Percentiles rank a stretch among this genome's conserved stretches.
phyloP scores from a whole-genome alignment of 306 rosid species.

The Psophocarpus tetragonolobus region DNA sequence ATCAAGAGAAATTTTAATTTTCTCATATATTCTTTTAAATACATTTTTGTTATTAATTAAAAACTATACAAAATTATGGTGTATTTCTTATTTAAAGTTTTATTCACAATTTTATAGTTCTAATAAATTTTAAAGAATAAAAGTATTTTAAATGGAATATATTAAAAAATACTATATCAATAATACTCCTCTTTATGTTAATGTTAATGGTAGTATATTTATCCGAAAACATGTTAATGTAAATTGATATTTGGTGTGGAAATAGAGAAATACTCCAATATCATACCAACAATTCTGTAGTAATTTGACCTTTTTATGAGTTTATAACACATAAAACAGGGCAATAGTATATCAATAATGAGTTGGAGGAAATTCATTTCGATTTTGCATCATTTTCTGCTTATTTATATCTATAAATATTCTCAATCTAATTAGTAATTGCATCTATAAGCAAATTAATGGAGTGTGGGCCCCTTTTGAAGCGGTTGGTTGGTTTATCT shows the following conservation, averaged over 20 bases:
- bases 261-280: not conserved
- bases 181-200: no score
- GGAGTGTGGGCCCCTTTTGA: constrained; percentile 51
- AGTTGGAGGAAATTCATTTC: constrained; percentile 41
- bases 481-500: constrained; percentile 74
- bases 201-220: not conserved
- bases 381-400: constrained; percentile 47
- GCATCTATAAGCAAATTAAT: constrained; percentile 4
- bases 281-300: constrained; percentile 20
- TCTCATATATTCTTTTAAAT: not conserved
- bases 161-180: no score
- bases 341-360: constrained; percentile 24
- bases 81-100: no score
- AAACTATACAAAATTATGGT: no score
- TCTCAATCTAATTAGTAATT: constrained; percentile 42
- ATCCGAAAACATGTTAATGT: not conserved
- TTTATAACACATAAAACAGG: constrained; percentile 20
- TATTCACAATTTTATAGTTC: not conserved
- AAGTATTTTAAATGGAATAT: no score
- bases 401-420: constrained; percentile 43
- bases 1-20: no score
- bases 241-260: not conserved
- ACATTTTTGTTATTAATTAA: no score
- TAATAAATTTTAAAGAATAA: not conserved
- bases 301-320: not conserved